Base-by-base conservation (phyloP, 257 asterid species). In the Nicotiana undulata region DNA sequence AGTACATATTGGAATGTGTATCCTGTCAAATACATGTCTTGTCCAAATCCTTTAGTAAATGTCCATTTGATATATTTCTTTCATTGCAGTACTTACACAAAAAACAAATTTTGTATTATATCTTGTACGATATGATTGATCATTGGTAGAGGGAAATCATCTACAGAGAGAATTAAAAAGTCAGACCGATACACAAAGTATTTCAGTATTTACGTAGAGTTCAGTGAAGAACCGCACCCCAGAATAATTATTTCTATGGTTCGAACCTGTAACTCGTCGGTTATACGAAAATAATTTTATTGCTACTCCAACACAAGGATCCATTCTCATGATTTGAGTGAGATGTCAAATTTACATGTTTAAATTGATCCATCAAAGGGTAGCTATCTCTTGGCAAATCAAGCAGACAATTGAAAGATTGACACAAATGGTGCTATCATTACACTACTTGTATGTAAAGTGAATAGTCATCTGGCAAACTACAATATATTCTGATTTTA, bases 351-450 rank as follows among this genome's bases (percentile, higher is more conserved):
- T 44, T 3, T 70, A 31, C 59, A 70, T 44, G 55, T 20, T n/a
- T 22, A 34, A 67, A 31, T 67, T 37, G 76, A 67, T 67, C 56
- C 32, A 68, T 68, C 56, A 37, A 68, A n/a, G 26, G 29, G n/a
- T 67, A 4, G 76, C 75, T 66, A 66, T 67, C 15, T 44, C n/a
- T 70, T 37, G 77, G 34, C 77, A 70, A 3, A 70, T 70, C 77
- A 44, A 70, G 58, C 18, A 44, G 60, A 46, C 77, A 70, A 70
- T 13, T 46, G 37, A 70, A 22, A 70, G 59, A 70, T 70, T 46
- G 77, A 44, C 59, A 70, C 12, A 70, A 46, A 12, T 70, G 7
- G 20, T 44, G 37, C 22, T 70, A 70, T 70, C 20, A 70, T 70
- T 70, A 70, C 37, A 70, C 6, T 37, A 37, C 9, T 37, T 49